Evolutionary conservation across 805 yeast species (phyloP).

Genomic region (Metschnikowia reukaufii): DNA sequence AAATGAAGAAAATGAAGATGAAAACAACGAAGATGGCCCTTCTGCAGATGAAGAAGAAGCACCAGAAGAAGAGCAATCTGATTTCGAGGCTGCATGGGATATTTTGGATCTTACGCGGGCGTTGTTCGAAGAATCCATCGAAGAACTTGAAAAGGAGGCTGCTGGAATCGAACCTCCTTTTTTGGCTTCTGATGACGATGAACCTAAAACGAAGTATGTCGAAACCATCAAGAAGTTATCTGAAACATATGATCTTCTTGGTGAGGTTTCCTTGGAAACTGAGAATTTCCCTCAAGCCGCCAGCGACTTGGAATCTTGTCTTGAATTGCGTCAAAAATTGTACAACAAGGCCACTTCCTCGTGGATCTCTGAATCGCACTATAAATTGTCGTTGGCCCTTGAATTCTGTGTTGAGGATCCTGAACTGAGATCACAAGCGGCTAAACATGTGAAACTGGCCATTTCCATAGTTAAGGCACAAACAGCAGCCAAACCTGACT

Average conservation of each 20-base stretch:
- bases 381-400: constrained; percentile 73
- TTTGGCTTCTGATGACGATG: constrained; percentile 29
- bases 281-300: constrained; percentile 84
- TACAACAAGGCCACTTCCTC: constrained; percentile 51
- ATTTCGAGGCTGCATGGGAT: constrained; percentile 88
- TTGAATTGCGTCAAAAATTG: constrained; percentile 53
- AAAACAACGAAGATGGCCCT: constrained; percentile 16
- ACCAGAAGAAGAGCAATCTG: constrained; percentile 53
- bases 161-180: constrained; percentile 24
- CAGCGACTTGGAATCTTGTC: constrained; percentile 59
- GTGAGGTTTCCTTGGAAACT: constrained; percentile 87
- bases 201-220: constrained; percentile 34
- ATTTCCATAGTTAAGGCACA: constrained; percentile 40
- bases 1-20: constrained; percentile 25
- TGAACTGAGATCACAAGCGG: constrained; percentile 48
- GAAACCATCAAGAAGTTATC: constrained; percentile 55
- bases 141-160: constrained; percentile 18
- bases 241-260: constrained; percentile 74
- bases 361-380: constrained; percentile 74
- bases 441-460: constrained; percentile 55
- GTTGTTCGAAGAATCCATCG: constrained; percentile 51
- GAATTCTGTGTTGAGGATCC: constrained; percentile 66
- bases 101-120: constrained; percentile 76
- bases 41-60: constrained; percentile 23
- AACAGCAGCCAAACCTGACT: constrained; percentile 32